Conservation (phyloP, 2,329 filamentous ascomycete species). For the Stemphylium vesicarium region DNA sequence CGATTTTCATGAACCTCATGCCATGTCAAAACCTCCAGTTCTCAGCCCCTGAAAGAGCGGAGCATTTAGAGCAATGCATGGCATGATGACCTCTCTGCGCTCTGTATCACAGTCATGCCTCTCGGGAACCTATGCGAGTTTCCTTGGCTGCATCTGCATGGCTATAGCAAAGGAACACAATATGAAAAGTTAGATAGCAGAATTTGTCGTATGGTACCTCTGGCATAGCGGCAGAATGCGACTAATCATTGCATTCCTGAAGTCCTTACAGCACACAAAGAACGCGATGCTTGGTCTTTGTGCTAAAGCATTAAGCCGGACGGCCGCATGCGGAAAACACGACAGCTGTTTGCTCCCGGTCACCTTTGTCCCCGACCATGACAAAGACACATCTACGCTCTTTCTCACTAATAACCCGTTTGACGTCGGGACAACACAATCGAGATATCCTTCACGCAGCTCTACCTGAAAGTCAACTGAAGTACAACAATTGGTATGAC, state of each 20-base stretch:
- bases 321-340: slow-evolving; percentile 26
- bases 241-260: slow-evolving; percentile 3
- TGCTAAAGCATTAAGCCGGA: slow-evolving; percentile 13
- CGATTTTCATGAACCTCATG: too few species aligned
- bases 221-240: slow-evolving; percentile 8
- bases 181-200: background rate
- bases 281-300: slow-evolving; percentile 10
- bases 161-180: too few species aligned
- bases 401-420: slow-evolving; percentile 6
- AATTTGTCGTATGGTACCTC: background rate
- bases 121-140: too few species aligned
- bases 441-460: background rate
- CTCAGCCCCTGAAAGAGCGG: too few species aligned
- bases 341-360: slow-evolving; percentile 23
- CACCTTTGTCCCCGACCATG: slow-evolving; percentile 26
- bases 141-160: too few species aligned
- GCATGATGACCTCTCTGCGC: too few species aligned
- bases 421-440: background rate
- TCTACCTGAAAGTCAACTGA: background rate
- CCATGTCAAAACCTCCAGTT: too few species aligned
- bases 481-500: slow-evolving; percentile 9
- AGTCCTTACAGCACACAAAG: slow-evolving; percentile 25
- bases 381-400: slow-evolving; percentile 23
- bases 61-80: too few species aligned
- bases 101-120: too few species aligned